Percentiles rank a stretch among this genome's conserved stretches.
These are phyloP conservation scores for Fusarium sp. DNA, from an alignment of 2,329 filamentous ascomycete species.

Conservation along the genomic window DNA sequence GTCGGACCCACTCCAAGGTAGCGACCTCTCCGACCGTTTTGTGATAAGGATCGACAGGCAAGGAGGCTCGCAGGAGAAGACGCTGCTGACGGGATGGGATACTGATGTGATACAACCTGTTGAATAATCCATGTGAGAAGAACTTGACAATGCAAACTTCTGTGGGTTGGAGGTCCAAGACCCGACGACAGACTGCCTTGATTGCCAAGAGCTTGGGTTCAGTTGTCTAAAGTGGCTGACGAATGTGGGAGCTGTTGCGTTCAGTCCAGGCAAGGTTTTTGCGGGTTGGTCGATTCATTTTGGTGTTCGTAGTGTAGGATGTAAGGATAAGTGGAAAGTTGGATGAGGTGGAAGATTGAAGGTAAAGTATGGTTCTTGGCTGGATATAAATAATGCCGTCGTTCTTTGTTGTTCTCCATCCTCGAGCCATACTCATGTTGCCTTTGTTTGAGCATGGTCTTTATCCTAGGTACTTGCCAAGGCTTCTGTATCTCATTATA, in stretches of 20 bases:
- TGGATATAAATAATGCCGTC: not conserved
- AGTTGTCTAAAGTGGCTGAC: not conserved
- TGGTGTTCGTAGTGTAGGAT: not conserved
- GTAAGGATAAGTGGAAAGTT: not conserved
- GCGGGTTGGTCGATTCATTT: not conserved
- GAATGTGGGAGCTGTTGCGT: not conserved
- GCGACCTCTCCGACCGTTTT: conserved; percentile 2
- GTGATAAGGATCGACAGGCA: conserved; percentile 8
- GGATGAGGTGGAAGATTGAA: not conserved
- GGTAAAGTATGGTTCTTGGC: too few species aligned
- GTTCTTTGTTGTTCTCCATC: not conserved
- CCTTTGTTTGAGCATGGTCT: not conserved
- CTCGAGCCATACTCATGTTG: not conserved
- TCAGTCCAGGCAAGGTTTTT: not conserved
- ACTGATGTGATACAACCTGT: not conserved
- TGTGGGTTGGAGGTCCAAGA: not conserved
- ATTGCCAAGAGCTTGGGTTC: not conserved
- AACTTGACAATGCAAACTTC: not conserved
- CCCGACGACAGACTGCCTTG: not conserved
- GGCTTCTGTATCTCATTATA: not conserved
- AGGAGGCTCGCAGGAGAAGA: not conserved
- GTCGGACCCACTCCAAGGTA: not conserved
- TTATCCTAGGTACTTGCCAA: not conserved
- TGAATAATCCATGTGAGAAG: not conserved
- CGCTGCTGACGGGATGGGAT: not conserved